phyloP scores from a whole-genome alignment of 257 asterid genomes.

The Mentha longifolia region DNA sequence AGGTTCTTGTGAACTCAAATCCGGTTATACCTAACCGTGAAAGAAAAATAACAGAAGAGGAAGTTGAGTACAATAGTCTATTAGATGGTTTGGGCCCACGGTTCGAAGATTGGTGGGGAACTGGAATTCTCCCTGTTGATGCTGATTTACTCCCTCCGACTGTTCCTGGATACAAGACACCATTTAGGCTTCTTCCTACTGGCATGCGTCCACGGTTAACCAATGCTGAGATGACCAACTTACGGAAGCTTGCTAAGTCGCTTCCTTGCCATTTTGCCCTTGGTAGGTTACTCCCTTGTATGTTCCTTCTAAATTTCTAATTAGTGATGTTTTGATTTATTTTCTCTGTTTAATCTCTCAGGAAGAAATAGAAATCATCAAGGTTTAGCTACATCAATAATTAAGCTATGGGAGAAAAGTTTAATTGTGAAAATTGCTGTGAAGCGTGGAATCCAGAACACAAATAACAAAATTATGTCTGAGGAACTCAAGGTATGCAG shows the following conservation, averaged over 20 bases:
- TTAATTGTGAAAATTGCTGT: slow-evolving; percentile 95
- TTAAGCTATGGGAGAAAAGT: slow-evolving; percentile 98
- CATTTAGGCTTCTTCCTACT: slow-evolving; percentile 93
- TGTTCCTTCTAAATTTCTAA: slow-evolving; percentile 19
- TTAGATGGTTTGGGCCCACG: slow-evolving; percentile 96
- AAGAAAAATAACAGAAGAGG: slow-evolving; percentile 65
- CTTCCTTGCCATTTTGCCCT: slow-evolving; percentile 98
- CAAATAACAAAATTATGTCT: slow-evolving; percentile 94
- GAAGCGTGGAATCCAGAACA: slow-evolving; percentile 98
- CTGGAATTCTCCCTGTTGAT: slow-evolving; percentile 97
- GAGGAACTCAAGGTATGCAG: slow-evolving; percentile 87
- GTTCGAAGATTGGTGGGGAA: slow-evolving; percentile 99
- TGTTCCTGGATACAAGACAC: slow-evolving; percentile 87
- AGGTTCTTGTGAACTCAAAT: slow-evolving; percentile 47
- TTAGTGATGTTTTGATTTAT: slow-evolving; percentile 25
- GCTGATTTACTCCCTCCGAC: slow-evolving; percentile 94
- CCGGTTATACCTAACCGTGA: slow-evolving; percentile 42
- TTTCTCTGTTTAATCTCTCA: slow-evolving; percentile 39
- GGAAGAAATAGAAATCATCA: slow-evolving; percentile 98
- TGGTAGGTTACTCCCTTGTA: slow-evolving; percentile 52
- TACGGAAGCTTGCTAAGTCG: slow-evolving; percentile 84
- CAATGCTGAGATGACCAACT: slow-evolving; percentile 95
- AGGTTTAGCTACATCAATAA: slow-evolving; percentile 84
- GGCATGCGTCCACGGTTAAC: slow-evolving; percentile 90
- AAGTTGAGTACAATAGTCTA: slow-evolving; percentile 65